phyloP scores from a whole-genome alignment of 1,284 basidiomycete genomes.

The Cryptococcus sp. region DNA sequence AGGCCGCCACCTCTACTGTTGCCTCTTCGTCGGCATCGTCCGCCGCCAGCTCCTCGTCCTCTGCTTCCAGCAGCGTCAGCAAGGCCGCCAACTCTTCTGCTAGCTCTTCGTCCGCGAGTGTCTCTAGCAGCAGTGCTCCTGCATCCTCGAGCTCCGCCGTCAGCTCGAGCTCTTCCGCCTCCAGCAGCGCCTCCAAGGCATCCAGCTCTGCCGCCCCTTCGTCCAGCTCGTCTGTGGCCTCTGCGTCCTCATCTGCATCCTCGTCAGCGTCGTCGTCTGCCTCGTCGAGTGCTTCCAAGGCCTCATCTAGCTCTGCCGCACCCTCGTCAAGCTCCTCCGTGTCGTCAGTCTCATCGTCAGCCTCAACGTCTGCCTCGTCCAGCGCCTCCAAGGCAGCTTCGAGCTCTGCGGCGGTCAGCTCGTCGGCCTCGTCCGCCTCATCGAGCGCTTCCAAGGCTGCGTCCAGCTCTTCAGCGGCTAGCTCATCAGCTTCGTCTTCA shows the following conservation, averaged over 20 bases:
- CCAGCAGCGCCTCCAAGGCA: slow-evolving; percentile 7
- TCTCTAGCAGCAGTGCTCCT: background rate
- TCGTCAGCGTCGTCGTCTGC: slow-evolving; percentile 5
- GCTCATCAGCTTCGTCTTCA: slow-evolving; percentile 5
- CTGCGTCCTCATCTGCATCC: slow-evolving; percentile 6
- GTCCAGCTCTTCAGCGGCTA: slow-evolving; percentile 3
- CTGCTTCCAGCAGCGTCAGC: slow-evolving; percentile 8
- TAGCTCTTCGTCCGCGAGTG: background rate
- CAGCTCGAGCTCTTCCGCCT: slow-evolving; percentile 3
- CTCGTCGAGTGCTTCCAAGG: background rate
- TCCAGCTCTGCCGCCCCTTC: background rate
- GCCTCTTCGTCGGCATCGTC: slow-evolving; percentile 2
- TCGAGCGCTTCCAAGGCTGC: slow-evolving; percentile 2
- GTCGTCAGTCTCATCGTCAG: background rate
- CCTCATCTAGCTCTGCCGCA: background rate
- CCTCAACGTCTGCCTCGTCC: background rate
- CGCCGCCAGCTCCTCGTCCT: background rate
- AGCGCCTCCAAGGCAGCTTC: slow-evolving; percentile 3
- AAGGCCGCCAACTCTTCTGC: background rate
- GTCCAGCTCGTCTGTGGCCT: background rate
- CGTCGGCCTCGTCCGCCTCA: slow-evolving; percentile 7
- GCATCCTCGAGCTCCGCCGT: background rate
- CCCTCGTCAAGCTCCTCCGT: background rate
- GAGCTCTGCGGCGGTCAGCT: slow-evolving; percentile 1
- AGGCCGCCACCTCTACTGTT: slow-evolving; percentile 7